A percentile compares a stretch with the other conserved stretches of the same genome.
These are phyloP conservation scores for Priceomyces medius DNA, from an alignment of 805 yeast species.

Conservation along the genomic window DNA sequence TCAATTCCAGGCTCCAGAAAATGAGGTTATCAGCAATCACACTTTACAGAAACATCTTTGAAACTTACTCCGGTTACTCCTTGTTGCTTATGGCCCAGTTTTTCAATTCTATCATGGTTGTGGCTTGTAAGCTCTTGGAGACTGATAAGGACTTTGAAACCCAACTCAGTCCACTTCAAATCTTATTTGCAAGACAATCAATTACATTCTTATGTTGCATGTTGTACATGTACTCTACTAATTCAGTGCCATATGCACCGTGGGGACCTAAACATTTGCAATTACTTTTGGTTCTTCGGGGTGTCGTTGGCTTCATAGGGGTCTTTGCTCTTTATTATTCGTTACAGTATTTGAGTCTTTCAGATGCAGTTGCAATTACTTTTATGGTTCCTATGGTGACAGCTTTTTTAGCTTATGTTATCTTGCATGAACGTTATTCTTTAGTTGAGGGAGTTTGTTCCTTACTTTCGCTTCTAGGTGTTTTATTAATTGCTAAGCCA, in stretches of 20 bases:
- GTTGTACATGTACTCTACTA: constrained; percentile 50
- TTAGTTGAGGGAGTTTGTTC: constrained; percentile 69
- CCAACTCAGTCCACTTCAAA: constrained; percentile 76
- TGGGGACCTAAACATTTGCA: constrained; percentile 67
- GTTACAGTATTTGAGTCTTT: constrained; percentile 66
- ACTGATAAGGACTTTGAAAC: constrained; percentile 56
- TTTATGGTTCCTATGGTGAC: constrained; percentile 78
- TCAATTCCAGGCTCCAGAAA: background rate
- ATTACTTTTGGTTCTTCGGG: constrained; percentile 55
- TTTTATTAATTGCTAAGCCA: constrained; percentile 79
- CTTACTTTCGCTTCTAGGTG: constrained; percentile 67
- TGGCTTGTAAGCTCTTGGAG: constrained; percentile 71
- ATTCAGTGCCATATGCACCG: constrained; percentile 57
- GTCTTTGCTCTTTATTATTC: constrained; percentile 79
- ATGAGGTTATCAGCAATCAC: background rate
- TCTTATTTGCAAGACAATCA: constrained; percentile 72
- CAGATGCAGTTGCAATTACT: constrained; percentile 80
- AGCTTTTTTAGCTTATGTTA: constrained; percentile 65
- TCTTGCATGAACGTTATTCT: constrained; percentile 67
- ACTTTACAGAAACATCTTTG: background rate
- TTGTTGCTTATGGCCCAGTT: constrained; percentile 63
- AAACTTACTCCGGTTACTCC: constrained; percentile 53
- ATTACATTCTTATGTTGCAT: constrained; percentile 65
- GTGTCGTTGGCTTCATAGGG: constrained; percentile 73
- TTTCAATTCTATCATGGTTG: constrained; percentile 74